Conservation (phyloP, 768 basidiomycete genomes). For the Rhizopogon salebrosus region DNA sequence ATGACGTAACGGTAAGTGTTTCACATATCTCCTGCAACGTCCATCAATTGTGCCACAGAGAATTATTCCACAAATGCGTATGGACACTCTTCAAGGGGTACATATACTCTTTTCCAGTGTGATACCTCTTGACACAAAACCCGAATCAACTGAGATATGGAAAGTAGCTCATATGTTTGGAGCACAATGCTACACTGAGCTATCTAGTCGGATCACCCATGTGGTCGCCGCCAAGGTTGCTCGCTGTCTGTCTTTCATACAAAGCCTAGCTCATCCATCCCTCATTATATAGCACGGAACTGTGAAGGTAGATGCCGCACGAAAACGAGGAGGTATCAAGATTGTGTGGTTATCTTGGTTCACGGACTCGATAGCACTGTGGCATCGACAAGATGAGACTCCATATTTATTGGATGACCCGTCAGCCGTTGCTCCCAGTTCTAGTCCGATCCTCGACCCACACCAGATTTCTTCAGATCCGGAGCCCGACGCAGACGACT, state of each 20-base stretch:
- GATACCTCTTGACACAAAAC: constrained; percentile 81
- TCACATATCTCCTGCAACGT: background rate
- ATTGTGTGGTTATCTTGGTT: constrained; percentile 92
- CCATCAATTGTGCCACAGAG: constrained; percentile 35
- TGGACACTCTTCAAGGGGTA: constrained; percentile 68
- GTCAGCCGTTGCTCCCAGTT: constrained; percentile 32
- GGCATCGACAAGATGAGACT: constrained; percentile 76
- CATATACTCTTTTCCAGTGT: constrained; percentile 92
- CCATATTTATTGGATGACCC: constrained; percentile 70
- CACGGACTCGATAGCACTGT: constrained; percentile 82
- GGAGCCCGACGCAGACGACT: constrained; percentile 66
- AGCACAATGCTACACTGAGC: constrained; percentile 69
- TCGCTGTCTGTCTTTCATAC: background rate
- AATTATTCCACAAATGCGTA: constrained; percentile 81
- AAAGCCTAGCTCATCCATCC: constrained; percentile 5
- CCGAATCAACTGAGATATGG: constrained; percentile 83
- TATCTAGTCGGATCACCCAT: constrained; percentile 71
- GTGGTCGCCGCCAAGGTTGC: constrained; percentile 85
- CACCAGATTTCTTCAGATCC: constrained; percentile 59
- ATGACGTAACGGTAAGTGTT: constrained; percentile 76
- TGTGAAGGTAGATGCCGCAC: constrained; percentile 83
- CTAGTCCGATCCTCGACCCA: constrained; percentile 41
- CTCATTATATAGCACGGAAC: constrained; percentile 63
- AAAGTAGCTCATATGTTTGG: constrained; percentile 84
- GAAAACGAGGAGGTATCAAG: constrained; percentile 68